Evolutionary conservation across 805 yeast species (phyloP), one percentile per base, ranked within the genome.

Genomic region (Myxozyma melibiosi): DNA sequence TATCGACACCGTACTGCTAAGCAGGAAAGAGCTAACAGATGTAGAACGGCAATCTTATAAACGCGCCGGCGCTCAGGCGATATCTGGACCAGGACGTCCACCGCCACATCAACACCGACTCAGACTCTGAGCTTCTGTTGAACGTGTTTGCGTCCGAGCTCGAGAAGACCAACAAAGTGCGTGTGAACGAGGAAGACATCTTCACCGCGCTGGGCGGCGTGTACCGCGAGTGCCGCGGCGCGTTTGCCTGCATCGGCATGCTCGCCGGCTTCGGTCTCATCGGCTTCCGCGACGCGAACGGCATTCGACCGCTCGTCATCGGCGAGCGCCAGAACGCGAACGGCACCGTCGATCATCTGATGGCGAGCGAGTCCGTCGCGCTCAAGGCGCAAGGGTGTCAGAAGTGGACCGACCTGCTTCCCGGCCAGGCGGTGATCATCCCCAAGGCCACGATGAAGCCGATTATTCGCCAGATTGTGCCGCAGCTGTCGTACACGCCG

Each of bases 211-310:
- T 94, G 53, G 58, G 49, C 18, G 97, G 96, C 55, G 89, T 94
- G 27, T 89, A 81, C 78, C 77, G 83, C 43, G 76, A 80, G 66
- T 85, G 92, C 65, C 84, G 96, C 71, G 99, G 99, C 63, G 98
- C 97, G n/a, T 94, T 90, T 71, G 97, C 98, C 1, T 90, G 97
- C 76, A 84, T 86, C 47, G 95, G 95, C 53, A 84, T 94, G 87
- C 78, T 94, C 57, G 98, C 99, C 1, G 63, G 99, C 45, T 94
- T 86, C 74, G 98, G 97, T 44, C 70, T 94, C 60, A 84, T 94
- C 68, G 99, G 97, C 0, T 94, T 94, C 78, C 83, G 99, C 73
- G 99, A 94, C 74, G 97, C 99, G 33, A 85, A 92, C 70, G 99
- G 98, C 62, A 89, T 94, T 66, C 83, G 99, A 70, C 99, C 99